Evolutionary conservation across 108 stramenopile genomes (phyloP).

Genomic region (Nannochloropsis granulata): DNA sequence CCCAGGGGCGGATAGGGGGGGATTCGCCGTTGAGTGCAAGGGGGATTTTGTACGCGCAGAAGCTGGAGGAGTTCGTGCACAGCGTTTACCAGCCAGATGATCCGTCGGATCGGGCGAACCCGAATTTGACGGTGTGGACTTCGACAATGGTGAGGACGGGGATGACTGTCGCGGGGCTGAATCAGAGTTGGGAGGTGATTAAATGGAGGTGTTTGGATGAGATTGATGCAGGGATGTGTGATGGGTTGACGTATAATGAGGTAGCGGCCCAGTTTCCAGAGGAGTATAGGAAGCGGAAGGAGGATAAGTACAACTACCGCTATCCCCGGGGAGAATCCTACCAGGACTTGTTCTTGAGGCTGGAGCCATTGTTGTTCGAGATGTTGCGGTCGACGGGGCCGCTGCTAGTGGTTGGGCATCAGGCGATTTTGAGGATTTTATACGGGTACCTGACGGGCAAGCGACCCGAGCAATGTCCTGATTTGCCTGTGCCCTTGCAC

Average conservation of each 20-base stretch:
- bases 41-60: constrained; percentile 15
- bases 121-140: constrained; percentile 29
- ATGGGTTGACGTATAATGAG: constrained; percentile 21
- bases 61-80: constrained; percentile 22
- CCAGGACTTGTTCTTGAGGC: constrained; percentile 35
- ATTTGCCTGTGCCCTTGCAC: constrained; percentile 37
- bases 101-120: background rate
- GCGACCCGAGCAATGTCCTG: constrained; percentile 30
- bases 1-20: constrained; percentile 16
- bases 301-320: constrained; percentile 21
- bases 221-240: constrained; percentile 28
- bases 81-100: background rate
- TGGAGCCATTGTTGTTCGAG: constrained; percentile 35
- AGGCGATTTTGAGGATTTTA: constrained; percentile 33
- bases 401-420: constrained; percentile 38
- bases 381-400: constrained; percentile 32
- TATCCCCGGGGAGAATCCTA: constrained; percentile 38
- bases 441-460: constrained; percentile 31
- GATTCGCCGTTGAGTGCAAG: constrained; percentile 8
- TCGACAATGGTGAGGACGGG: constrained; percentile 28
- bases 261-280: constrained; percentile 18
- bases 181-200: constrained; percentile 1
- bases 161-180: constrained; percentile 23
- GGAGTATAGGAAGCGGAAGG: constrained; percentile 18
- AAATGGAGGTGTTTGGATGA: constrained; percentile 20